A percentile compares a stretch with the other conserved stretches of the same genome.
Conservation (phyloP, 2,329 filamentous ascomycete species). For the Nigrospora osmanthi region DNA sequence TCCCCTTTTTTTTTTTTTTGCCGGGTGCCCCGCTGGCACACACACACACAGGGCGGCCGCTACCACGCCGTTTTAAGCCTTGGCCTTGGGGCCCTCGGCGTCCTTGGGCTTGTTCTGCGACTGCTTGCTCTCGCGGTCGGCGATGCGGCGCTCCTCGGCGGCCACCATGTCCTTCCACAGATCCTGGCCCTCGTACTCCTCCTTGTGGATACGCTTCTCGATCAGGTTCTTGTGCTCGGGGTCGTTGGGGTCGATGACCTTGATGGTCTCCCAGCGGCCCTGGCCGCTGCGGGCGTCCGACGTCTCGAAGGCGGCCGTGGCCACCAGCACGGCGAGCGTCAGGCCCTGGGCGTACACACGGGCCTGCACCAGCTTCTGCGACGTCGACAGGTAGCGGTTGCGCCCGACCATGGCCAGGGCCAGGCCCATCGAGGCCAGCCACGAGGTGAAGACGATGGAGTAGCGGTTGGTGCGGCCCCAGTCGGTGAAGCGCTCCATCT, state of each 20-base stretch:
- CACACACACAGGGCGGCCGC: too few species aligned
- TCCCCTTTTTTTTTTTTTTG: too few species aligned
- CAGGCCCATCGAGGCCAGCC: constrained; percentile 72
- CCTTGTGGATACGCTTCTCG: constrained; percentile 82
- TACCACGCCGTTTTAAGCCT: too few species aligned
- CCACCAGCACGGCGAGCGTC: constrained; percentile 76
- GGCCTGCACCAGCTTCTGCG: constrained; percentile 89
- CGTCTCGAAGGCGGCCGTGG: constrained; percentile 75
- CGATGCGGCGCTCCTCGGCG: constrained; percentile 60
- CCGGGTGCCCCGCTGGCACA: too few species aligned
- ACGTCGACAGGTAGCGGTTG: constrained; percentile 63
- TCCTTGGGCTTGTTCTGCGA: neutral
- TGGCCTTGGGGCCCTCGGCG: neutral
- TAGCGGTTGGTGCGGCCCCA: constrained; percentile 81
- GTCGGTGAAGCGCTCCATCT: constrained; percentile 53
- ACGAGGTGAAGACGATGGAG: constrained; percentile 73
- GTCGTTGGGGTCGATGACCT: constrained; percentile 72
- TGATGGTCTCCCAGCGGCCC: constrained; percentile 78
- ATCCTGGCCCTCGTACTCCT: constrained; percentile 82
- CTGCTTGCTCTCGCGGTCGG: constrained; percentile 19
- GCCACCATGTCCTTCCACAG: constrained; percentile 91
- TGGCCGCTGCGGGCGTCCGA: constrained; percentile 67
- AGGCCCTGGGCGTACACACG: constrained; percentile 90
- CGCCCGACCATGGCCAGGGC: constrained; percentile 70
- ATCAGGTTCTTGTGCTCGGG: constrained; percentile 76